Base-by-base conservation (phyloP, 2,329 filamentous ascomycete genomes). In the Capronia coronata region DNA sequence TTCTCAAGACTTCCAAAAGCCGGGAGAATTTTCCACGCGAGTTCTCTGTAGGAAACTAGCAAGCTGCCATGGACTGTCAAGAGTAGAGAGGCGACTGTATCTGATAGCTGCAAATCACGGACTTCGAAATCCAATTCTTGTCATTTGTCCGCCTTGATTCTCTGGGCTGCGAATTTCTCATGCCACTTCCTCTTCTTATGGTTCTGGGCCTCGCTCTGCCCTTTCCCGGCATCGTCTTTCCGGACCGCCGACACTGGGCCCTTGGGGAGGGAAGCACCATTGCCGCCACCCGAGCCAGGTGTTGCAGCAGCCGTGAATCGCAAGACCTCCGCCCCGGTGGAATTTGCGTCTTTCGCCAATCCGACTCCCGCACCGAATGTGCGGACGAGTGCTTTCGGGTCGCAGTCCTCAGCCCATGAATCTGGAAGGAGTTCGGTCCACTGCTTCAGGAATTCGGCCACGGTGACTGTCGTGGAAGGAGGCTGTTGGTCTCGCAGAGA, bases 141-240 rank as follows among this genome's bases (percentile, higher is more conserved):
- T n/a, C n/a, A n/a, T n/a, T n/a, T n/a, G n/a, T n/a, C n/a, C n/a
- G n/a, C n/a, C n/a, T n/a, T n/a, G n/a, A n/a, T 48, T 30, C 58
- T 55, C 51, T 59, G 55, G n/a, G 52, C 57, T 7, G 46, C 53
- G 43, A 62, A 62, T 40, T 59, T 60, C 46, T 62, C 59, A 46
- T 62, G 59, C 59, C 59, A 62, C 18, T 62, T 62, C 23, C 59
- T 48, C 51, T 60, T 62, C 37, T 55, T 56, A 7, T 41, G 38
- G 16, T 35, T 29, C 39, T 47, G 22, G 30, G 5, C 14, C 30
- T 34, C 9, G 30, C 10, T 46, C 19, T n/a, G 22, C 13, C 13
- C 27, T 21, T 9, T 34, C 2, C 5, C 38, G 2, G 29, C 10
- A 18, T 19, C 14, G 2, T 19, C 19, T 43, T 35, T 7, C 22